Evolutionary conservation across 208 protist species (phyloP).

Genomic region (Acanthamoeba quina): DNA sequence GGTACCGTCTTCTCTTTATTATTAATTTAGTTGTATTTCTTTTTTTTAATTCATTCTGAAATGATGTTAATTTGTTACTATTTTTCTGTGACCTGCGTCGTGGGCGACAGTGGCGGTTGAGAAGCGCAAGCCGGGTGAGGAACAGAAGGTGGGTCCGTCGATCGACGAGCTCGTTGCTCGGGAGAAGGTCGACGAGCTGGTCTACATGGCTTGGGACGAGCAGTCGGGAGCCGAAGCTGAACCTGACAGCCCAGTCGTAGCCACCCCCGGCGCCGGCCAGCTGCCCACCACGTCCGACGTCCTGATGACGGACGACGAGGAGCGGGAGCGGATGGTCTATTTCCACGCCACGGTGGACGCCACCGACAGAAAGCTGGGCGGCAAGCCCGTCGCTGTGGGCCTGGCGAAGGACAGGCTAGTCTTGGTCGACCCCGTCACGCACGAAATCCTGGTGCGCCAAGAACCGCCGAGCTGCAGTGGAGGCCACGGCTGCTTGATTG

Average conservation of each 20-base stretch:
- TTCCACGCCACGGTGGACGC: not conserved
- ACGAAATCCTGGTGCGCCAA: not conserved
- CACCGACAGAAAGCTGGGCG: not conserved
- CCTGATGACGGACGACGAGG: not conserved
- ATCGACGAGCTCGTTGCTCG: conserved; percentile 34
- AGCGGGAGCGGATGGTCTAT: conserved; percentile 3
- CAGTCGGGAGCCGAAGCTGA: not conserved
- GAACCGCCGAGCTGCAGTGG: not conserved
- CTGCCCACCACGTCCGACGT: not conserved
- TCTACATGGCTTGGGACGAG: conserved; percentile 58
- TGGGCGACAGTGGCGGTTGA: conserved; percentile 6
- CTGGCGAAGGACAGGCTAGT: not conserved
- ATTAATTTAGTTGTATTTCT: no score
- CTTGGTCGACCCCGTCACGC: conserved; percentile 3
- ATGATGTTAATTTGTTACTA: no score
- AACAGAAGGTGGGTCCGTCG: not conserved
- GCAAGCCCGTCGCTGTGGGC: not conserved
- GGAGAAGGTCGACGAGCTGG: not conserved
- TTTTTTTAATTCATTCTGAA: no score
- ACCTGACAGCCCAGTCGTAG: not conserved
- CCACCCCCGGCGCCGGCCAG: not conserved
- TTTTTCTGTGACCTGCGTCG: no score
- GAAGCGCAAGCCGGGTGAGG: conserved; percentile 37
- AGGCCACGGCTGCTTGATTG: no score
- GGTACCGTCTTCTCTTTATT: conserved; percentile 39